These are phyloP conservation scores for Malassezia psittaci DNA, from an alignment of 1,284 basidiomycete genomes.

Conservation along the genomic window DNA sequence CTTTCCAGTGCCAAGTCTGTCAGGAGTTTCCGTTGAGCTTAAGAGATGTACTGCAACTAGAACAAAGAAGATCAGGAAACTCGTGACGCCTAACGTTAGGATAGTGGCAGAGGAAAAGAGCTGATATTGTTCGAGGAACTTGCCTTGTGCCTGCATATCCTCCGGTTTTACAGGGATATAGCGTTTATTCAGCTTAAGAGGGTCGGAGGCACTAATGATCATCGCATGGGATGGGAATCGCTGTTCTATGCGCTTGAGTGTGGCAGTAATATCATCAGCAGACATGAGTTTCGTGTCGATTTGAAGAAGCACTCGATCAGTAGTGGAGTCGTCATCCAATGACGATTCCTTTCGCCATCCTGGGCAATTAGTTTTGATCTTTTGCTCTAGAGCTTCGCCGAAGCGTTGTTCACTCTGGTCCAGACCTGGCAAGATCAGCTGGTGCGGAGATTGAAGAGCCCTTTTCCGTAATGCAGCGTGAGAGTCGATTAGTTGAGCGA, in stretches of 20 bases:
- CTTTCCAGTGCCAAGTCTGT: constrained; percentile 7
- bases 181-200: background rate
- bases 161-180: background rate
- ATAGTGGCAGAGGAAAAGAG: constrained; percentile 11
- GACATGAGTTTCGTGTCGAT: background rate
- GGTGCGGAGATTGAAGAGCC: constrained; percentile 3
- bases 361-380: background rate
- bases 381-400: constrained; percentile 1
- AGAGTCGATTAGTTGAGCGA: background rate
- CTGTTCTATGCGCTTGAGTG: constrained; percentile 2
- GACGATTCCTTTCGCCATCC: background rate
- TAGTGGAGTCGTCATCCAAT: background rate
- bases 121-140: constrained; percentile 12
- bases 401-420: constrained; percentile 6
- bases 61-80: constrained; percentile 14
- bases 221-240: constrained; percentile 11
- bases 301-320: background rate
- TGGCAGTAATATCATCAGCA: background rate
- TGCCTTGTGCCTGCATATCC: background rate
- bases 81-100: constrained; percentile 6
- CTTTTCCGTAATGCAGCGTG: constrained; percentile 7
- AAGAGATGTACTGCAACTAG: constrained; percentile 8
- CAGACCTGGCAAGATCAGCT: constrained; percentile 8
- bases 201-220: background rate
- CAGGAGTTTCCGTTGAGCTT: constrained; percentile 8